Conservation (phyloP, 495 filamentous ascomycete species). For the Margaritispora aquatica region DNA sequence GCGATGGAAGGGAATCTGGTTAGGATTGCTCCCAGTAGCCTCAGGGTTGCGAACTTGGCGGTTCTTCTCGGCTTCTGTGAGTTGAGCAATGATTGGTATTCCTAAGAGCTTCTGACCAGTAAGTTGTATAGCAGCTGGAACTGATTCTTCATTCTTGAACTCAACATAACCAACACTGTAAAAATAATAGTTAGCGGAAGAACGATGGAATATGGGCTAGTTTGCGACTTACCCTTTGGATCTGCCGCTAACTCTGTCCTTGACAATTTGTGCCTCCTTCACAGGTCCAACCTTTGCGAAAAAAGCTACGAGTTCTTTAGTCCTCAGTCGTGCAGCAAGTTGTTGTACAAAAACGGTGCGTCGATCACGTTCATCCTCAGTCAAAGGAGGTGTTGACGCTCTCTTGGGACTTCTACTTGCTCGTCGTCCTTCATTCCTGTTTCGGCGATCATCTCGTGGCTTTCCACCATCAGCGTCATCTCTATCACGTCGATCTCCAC, state of each 20-base stretch:
- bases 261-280: constrained; percentile 98
- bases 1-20: constrained; percentile 90
- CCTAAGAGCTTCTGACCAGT: constrained; percentile 98
- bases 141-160: constrained; percentile 95
- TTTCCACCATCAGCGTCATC: constrained; percentile 40
- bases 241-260: constrained; percentile 91
- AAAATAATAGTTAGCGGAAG: constrained; percentile 29
- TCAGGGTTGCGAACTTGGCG: constrained; percentile 88
- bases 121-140: constrained; percentile 89
- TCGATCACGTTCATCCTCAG: constrained; percentile 93
- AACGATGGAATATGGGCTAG: not conserved
- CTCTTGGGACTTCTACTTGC: constrained; percentile 45
- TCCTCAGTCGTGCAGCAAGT: constrained; percentile 84
- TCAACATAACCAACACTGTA: constrained; percentile 97
- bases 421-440: constrained; percentile 42
- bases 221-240: constrained; percentile 79
- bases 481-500: constrained; percentile 46
- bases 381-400: constrained; percentile 56
- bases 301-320: constrained; percentile 88
- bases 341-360: constrained; percentile 98
- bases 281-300: constrained; percentile 96
- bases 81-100: constrained; percentile 96
- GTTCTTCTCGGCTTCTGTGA: constrained; percentile 99
- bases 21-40: constrained; percentile 51
- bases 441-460: constrained; percentile 42